Conservation (phyloP, 2,329 filamentous ascomycete species). For the Curvularia verruculosa region DNA sequence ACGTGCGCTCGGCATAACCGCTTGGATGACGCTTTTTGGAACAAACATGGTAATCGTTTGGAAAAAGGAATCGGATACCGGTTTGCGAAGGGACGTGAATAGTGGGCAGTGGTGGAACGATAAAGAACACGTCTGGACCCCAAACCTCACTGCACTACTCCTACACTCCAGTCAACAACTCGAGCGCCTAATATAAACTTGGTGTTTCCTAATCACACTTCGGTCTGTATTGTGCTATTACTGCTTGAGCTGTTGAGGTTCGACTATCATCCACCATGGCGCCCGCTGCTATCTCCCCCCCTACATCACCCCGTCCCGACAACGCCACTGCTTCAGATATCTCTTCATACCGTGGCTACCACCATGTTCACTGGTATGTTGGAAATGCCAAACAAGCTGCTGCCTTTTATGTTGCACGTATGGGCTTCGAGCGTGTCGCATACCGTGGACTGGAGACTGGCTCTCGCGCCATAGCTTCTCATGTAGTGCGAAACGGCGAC, state of each 20-base stretch:
- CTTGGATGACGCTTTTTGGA: slow-evolving; percentile 26
- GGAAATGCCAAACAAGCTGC: slow-evolving; percentile 96
- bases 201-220: not conserved
- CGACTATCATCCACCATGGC: slow-evolving; percentile 32
- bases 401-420: slow-evolving; percentile 82
- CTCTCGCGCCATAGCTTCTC: slow-evolving; percentile 77
- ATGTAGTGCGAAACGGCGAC: slow-evolving; percentile 78
- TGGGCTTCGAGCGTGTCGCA: slow-evolving; percentile 83
- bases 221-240: not conserved
- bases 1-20: slow-evolving; percentile 40
- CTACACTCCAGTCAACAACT: not conserved
- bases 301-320: slow-evolving; percentile 46
- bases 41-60: slow-evolving; percentile 21
- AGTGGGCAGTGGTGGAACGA: slow-evolving; percentile 19
- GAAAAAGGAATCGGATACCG: slow-evolving; percentile 28
- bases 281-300: slow-evolving; percentile 49
- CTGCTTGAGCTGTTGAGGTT: not conserved
- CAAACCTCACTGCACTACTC: not conserved
- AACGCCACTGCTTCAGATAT: slow-evolving; percentile 38
- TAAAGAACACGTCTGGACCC: slow-evolving; percentile 14
- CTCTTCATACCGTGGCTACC: slow-evolving; percentile 76
- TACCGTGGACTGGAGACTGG: slow-evolving; percentile 90
- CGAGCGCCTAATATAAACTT: not conserved
- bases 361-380: slow-evolving; percentile 95
- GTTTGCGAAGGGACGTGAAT: slow-evolving; percentile 32